Evolutionary conservation across 805 yeast genomes (phyloP), one percentile per base, ranked within the genome.

Genomic region (Danielia oregonensis): DNA sequence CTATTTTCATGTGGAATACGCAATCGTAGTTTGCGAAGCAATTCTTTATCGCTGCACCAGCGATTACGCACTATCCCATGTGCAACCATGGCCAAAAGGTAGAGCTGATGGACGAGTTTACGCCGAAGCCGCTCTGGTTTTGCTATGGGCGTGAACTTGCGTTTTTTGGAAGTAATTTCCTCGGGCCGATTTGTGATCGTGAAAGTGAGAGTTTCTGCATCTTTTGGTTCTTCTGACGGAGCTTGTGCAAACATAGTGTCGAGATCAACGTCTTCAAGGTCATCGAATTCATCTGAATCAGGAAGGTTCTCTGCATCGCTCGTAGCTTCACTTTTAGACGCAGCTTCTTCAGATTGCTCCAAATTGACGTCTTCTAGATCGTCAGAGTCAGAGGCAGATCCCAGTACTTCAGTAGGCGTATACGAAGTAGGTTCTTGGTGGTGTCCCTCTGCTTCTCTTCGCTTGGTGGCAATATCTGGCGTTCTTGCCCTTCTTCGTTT

Each of bases 1-100:
- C 65, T 57, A 0, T 76, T 56, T 4, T 60, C 56, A 0, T 59
- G 57, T 0, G 93, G 78, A 0, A 86, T 65, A 2, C 70, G 46
- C 11, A 58, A 58, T 16, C 66, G 55, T 10, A 87, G 56, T 7
- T 48, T 44, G 12, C 46, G 34, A 12, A 70, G 65, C 0, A 85
- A 50, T 3, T 43, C 40, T 1, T 52, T 48, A 41, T 77, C 74
- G 38, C 74, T 76, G 40, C 87, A 72, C 96, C 96, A 89, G 5
- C 60, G 45, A 52, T 89, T 91, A 17, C 95, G 69, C 3, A 76
- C 49, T 0, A 67, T 66, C 0, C 88, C 93, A 53, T 86, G 94
- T 2, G 72, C 52, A 35, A 84, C 56, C 76, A 86, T 74, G 16
- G 72, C 57, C 11, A 75, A 63, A 2, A 91, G 46, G 38, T 76